These are phyloP conservation scores for Verticillium isaacii DNA, from an alignment of 2,329 filamentous ascomycete genomes.

Conservation along the genomic window DNA sequence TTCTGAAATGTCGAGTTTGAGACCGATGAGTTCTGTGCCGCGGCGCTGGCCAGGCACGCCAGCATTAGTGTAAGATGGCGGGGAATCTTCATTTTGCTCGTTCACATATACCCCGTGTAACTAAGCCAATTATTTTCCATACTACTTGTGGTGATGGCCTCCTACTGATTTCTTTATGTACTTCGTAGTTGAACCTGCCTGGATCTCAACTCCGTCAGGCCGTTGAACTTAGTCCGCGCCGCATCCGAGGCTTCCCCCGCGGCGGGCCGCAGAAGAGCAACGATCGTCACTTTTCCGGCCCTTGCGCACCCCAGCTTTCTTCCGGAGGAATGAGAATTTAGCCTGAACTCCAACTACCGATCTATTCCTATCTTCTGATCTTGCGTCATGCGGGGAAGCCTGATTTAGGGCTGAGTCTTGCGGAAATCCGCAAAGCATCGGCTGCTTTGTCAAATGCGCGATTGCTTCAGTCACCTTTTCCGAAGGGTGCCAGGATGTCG, in stretches of 20 bases:
- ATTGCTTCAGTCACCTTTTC: no score
- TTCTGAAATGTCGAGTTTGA: constrained; percentile 21
- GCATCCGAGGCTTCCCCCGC: neutral
- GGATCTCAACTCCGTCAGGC: neutral
- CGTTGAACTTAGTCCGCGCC: neutral
- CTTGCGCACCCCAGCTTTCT: neutral
- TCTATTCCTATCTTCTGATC: neutral
- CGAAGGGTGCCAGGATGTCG: no score
- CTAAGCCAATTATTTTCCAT: neutral
- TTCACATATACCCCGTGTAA: neutral
- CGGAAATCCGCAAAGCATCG: no score
- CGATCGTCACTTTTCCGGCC: neutral
- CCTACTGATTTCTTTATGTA: neutral
- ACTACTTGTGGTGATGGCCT: neutral
- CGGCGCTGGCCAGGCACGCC: neutral
- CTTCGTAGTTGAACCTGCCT: neutral
- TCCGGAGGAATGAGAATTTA: neutral
- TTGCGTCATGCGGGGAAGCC: neutral
- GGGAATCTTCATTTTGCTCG: neutral
- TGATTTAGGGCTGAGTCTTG: no score
- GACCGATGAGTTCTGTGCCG: neutral
- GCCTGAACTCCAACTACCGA: neutral
- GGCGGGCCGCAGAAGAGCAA: neutral
- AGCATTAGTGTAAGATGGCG: neutral
- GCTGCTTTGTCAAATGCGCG: no score